Conservation (phyloP, 2,329 filamentous ascomycete species). For the Trichoderma atroviride region DNA sequence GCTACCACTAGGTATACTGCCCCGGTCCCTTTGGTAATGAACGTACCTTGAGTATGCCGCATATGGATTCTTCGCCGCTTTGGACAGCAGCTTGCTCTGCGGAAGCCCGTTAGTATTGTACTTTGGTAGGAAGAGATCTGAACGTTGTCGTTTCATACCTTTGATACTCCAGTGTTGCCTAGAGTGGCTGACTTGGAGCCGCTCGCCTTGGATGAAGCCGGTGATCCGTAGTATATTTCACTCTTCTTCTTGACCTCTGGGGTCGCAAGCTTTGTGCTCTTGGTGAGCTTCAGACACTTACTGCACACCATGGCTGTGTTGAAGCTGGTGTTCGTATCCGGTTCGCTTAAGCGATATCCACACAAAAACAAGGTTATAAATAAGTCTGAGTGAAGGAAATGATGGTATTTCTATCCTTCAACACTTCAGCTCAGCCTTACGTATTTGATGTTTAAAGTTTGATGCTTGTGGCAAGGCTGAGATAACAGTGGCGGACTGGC, state of each 20-base stretch:
- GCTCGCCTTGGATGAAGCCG: conserved; percentile 46
- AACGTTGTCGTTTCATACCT: conserved; percentile 46
- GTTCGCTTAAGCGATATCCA: neutral
- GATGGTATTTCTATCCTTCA: neutral
- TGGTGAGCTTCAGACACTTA: conserved; percentile 64
- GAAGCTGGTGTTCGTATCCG: neutral
- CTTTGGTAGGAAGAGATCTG: neutral
- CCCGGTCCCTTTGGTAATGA: neutral
- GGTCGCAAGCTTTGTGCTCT: conserved; percentile 61
- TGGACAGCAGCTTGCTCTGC: conserved; percentile 66
- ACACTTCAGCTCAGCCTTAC: neutral
- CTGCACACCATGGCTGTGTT: conserved; percentile 59
- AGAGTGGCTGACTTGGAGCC: conserved; percentile 55
- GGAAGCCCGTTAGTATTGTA: neutral
- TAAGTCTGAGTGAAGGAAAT: neutral
- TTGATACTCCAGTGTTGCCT: conserved; percentile 61
- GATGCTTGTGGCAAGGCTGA: conserved; percentile 18
- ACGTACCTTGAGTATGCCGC: conserved; percentile 56
- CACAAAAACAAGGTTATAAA: neutral
- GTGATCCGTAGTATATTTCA: conserved; percentile 67
- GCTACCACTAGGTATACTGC: neutral
- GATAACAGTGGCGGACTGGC: neutral
- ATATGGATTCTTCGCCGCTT: conserved; percentile 67
- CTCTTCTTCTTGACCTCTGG: conserved; percentile 68
- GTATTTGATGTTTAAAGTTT: neutral